Percentiles rank a stretch among this genome's conserved stretches.
These are phyloP conservation scores for Neurospora sp. DNA, from an alignment of 495 filamentous ascomycete genomes.

Conservation along the genomic window DNA sequence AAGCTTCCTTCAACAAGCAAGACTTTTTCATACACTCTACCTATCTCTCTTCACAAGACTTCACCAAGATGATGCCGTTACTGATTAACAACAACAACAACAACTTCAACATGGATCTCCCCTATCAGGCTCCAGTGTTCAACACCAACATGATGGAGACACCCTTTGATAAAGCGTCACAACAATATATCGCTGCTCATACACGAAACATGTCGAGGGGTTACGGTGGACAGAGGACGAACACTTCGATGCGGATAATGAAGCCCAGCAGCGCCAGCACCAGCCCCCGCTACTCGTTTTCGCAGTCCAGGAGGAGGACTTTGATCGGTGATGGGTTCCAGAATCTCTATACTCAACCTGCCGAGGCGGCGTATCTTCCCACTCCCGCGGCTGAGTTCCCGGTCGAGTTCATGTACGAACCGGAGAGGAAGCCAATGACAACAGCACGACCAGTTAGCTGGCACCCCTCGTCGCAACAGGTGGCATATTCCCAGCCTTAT, in stretches of 20 bases:
- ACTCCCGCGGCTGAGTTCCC: constrained; percentile 17
- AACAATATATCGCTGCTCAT: constrained; percentile 13
- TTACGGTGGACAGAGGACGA: constrained; percentile 27
- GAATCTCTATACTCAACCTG: constrained; percentile 22
- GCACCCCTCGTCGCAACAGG: constrained; percentile 47
- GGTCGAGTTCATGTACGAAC: constrained; percentile 22
- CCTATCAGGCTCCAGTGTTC: not conserved
- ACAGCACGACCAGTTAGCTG: constrained; percentile 56
- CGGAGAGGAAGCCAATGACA: constrained; percentile 17
- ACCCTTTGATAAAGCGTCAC: constrained; percentile 8
- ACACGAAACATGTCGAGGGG: constrained; percentile 31
- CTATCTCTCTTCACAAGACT: not conserved
- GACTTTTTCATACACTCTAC: not conserved
- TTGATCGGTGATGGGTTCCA: constrained; percentile 40
- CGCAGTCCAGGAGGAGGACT: constrained; percentile 43
- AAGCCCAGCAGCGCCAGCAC: constrained; percentile 62
- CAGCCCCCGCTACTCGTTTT: constrained; percentile 47
- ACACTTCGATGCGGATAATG: constrained; percentile 43
- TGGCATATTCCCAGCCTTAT: constrained; percentile 15
- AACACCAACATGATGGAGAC: constrained; percentile 19
- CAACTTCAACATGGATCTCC: not conserved
- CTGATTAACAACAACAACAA: constrained; percentile 10
- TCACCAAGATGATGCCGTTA: constrained; percentile 23
- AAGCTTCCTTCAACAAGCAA: not conserved
- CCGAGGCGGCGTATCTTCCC: constrained; percentile 26